Base-by-base conservation (phyloP, 257 asterid genomes). In the Rubia yunnanensis region DNA sequence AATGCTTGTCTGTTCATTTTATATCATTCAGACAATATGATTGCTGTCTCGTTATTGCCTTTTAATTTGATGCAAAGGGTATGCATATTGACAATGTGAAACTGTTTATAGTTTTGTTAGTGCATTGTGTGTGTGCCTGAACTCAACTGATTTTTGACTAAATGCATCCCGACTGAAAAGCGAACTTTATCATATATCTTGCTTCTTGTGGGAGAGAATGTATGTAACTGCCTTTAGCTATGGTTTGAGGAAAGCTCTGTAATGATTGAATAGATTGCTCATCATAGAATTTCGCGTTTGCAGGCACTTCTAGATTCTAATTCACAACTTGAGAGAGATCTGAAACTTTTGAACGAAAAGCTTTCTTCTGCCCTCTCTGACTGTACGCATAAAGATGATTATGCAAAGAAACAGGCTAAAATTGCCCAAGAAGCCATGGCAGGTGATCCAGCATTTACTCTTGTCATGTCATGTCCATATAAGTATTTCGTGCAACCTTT, bases 391-490 rank as follows among this genome's bases (percentile, higher is more conserved):
- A 85, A 89, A 70, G 90, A 85, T 63, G 84, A 78, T 71, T 73
- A 83, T 35, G 81, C 83, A 7, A 84, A 77, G 83, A 78, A 84
- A 73, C 96, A 88, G 87, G 81, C 82, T 74, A 83, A 82, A 78
- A 84, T 85, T 73, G 96, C 91, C 27, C 92, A 80, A 83, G 96
- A 92, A 80, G 95, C 95, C 63, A 84, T 88, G 76, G 79, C 96
- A 80, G 97, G 97, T 91, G 8, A 41, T 41, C 50, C 53, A 26
- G 38, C 48, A 27, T 49, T 28, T 14, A n/a, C 38, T 5, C n/a
- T n/a, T n/a, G n/a, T n/a, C n/a, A n/a, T n/a, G n/a, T n/a, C n/a
- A n/a, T n/a, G n/a, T n/a, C n/a, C n/a, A n/a, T 18, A 20, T 5
- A 5, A 1, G 5, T 22, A 13, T n/a, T 32, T 30, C 15, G 11